Percentiles rank a stretch among this genome's conserved stretches.
Evolutionary conservation across 352 stramenopile species (phyloP).

Genomic region (Plasmopara viticola): DNA sequence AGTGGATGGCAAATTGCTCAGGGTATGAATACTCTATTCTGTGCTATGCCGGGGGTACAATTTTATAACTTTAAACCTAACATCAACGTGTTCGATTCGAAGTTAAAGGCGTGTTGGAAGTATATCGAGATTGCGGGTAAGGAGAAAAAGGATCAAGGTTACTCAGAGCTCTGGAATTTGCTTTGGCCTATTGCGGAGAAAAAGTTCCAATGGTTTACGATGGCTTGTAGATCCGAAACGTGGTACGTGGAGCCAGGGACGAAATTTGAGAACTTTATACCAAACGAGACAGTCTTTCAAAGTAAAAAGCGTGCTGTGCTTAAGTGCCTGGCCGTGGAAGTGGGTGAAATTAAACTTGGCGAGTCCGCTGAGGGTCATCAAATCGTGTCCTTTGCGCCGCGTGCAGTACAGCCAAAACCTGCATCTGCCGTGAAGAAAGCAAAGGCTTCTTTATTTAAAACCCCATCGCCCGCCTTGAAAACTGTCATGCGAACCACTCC

Average conservation of each 20-base stretch:
- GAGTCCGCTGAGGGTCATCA: conserved; percentile 64
- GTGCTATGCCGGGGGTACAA: conserved; percentile 65
- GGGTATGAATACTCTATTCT: conserved; percentile 54
- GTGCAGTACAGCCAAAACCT: conserved; percentile 6
- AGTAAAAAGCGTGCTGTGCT: conserved; percentile 65
- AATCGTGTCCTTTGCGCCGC: conserved; percentile 42
- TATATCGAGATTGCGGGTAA: conserved; percentile 41
- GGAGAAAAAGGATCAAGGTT: conserved; percentile 20
- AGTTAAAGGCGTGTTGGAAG: conserved; percentile 76
- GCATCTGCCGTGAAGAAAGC: conserved; percentile 19
- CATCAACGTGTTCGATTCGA: conserved; percentile 78
- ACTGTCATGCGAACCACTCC: conserved; percentile 19
- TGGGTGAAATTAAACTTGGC: conserved; percentile 50
- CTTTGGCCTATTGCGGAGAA: conserved; percentile 58
- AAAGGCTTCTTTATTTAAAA: conserved; percentile 31
- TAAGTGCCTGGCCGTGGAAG: conserved; percentile 47
- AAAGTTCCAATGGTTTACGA: conserved; percentile 68
- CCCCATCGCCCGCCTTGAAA: conserved; percentile 37
- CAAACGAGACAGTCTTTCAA: conserved; percentile 81
- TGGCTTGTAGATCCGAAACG: conserved; percentile 59
- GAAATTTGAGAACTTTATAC: conserved; percentile 56
- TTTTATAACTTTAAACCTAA: conserved; percentile 83
- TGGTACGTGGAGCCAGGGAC: conserved; percentile 73
- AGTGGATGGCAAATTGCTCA: conserved; percentile 62
- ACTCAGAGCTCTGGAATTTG: conserved; percentile 40